Evolutionary conservation across 306 rosid genomes (phyloP).

Genomic region (Acacia confusa): DNA sequence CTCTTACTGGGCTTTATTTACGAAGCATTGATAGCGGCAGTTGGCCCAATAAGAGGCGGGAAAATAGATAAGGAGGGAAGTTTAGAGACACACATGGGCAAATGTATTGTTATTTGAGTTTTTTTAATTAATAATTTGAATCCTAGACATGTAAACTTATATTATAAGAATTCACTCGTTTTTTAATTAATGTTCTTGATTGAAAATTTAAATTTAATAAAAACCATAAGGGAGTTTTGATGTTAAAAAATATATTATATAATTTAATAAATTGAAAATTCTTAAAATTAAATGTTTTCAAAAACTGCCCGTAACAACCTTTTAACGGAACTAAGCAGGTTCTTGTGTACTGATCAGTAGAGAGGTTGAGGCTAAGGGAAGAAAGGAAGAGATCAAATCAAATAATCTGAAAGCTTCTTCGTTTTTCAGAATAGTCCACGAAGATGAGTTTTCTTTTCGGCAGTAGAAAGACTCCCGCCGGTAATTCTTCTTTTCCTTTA

Average conservation of each 20-base stretch:
- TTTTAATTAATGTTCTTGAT: too few species aligned
- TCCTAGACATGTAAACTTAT: too few species aligned
- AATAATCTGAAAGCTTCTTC: not conserved
- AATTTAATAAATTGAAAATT: too few species aligned
- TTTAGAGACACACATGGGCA: not conserved
- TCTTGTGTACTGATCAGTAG: not conserved
- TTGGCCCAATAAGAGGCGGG: not conserved
- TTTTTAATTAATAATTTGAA: too few species aligned
- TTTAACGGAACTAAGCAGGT: not conserved
- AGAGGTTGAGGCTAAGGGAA: not conserved
- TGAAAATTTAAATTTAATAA: too few species aligned
- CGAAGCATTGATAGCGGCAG: not conserved
- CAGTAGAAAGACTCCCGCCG: constrained; percentile 79
- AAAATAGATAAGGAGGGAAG: not conserved
- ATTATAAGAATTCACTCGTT: too few species aligned
- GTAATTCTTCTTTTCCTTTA: constrained; percentile 25
- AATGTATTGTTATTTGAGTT: too few species aligned
- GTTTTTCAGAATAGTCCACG: not conserved
- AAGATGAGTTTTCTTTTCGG: constrained; percentile 81
- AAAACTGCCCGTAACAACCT: not conserved
- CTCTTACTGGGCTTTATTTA: not conserved
- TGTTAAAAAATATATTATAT: too few species aligned
- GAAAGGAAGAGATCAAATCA: not conserved
- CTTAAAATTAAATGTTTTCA: not conserved
- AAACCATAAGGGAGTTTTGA: too few species aligned